Evolutionary conservation across 2,329 filamentous ascomycete species (phyloP), one percentile per base, ranked within the genome.

Genomic region (Botrytis byssoidea): DNA sequence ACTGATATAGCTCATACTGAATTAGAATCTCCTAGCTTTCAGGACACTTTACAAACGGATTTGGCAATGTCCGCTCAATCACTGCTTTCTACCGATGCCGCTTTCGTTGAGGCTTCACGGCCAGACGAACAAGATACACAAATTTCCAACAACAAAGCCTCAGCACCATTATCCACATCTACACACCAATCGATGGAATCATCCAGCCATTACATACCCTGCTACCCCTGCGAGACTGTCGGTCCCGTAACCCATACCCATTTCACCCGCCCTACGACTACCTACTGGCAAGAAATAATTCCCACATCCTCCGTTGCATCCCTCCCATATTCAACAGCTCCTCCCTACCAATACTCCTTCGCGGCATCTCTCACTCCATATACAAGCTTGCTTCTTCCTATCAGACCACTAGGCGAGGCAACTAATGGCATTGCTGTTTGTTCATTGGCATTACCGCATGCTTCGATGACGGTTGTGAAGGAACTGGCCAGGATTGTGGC

Each of bases 231-330:
- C 32, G 32, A 67, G 48, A 29, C 14, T 16, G 29, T 67, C 46
- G 65, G 32, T 14, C 65, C 65, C 2, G n/a, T 35, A 51, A 22
- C 9, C 4, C 64, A 67, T 25, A 40, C 29, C 3, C 46, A 67
- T 48, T 67, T n/a, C 32, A 67, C 65, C 35, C 32, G 65, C 32
- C 44, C 65, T 12, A 67, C 65, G 18, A 67, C 65, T 25, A 67
- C 22, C 46, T 67, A 67, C 46, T 67, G 65, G 65, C 65, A 67
- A 67, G 65, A 55, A 22, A 67, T 40, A 51, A 55, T 67, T n/a
- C 65, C 65, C 4, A 67, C 65, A 14, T 29, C 22, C 1, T 51
- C 44, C 29, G 25, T 51, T 25, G 10, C 32, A 12, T 67, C 65
- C 25, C 65, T 67, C 46, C 35, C 65, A 14, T 67, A 67, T 22